These are phyloP conservation scores for Metschnikowia baotianmanensis DNA, from an alignment of 805 yeast genomes.

Conservation along the genomic window DNA sequence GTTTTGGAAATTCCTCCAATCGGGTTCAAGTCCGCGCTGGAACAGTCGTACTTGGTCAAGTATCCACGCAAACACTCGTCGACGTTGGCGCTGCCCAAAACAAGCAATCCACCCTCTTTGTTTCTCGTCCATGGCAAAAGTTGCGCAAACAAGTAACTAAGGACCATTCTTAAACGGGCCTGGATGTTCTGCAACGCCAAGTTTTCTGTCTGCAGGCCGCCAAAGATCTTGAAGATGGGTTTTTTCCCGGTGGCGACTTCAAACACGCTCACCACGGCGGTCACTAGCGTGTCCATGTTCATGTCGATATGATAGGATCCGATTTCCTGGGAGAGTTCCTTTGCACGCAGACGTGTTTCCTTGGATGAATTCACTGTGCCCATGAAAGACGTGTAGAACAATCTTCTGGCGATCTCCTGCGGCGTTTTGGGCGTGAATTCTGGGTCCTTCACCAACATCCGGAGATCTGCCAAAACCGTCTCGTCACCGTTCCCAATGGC, in stretches of 20 bases:
- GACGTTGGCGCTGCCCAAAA: constrained; percentile 93
- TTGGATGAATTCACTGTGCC: constrained; percentile 90
- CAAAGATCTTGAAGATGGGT: constrained; percentile 88
- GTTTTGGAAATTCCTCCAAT: constrained; percentile 98
- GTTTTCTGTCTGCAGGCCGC: constrained; percentile 89
- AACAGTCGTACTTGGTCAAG: constrained; percentile 94
- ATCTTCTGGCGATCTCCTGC: constrained; percentile 66
- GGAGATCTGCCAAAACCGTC: constrained; percentile 77
- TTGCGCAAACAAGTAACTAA: constrained; percentile 91
- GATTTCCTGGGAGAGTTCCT: constrained; percentile 65
- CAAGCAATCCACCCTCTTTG: constrained; percentile 72
- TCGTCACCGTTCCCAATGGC: constrained; percentile 67
- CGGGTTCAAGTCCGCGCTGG: constrained; percentile 96
- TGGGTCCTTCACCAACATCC: constrained; percentile 55
- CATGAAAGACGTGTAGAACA: constrained; percentile 93
- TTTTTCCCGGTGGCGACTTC: constrained; percentile 86
- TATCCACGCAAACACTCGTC: constrained; percentile 97
- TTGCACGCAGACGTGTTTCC: constrained; percentile 84
- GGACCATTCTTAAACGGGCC: constrained; percentile 93
- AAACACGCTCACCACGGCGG: constrained; percentile 71
- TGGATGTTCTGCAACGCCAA: constrained; percentile 95
- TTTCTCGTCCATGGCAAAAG: constrained; percentile 92
- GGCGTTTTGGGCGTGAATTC: constrained; percentile 73
- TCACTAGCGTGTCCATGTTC: constrained; percentile 84
- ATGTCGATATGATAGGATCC: constrained; percentile 90